Base-by-base conservation (phyloP, 2,329 filamentous ascomycete genomes). In the Talaromyces piceae region DNA sequence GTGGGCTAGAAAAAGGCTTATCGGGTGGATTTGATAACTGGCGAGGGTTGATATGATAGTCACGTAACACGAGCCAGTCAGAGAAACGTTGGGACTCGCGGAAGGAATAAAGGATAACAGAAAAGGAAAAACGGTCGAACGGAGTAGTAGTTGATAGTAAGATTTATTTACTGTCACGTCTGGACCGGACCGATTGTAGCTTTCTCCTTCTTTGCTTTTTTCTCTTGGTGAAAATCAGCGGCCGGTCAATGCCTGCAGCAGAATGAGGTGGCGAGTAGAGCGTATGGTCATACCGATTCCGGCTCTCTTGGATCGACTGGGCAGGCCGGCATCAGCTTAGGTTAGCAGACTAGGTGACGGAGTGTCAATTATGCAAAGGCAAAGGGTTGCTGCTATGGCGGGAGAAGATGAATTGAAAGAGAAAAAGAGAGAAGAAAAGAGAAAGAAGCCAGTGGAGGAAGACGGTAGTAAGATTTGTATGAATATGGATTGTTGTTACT, bases 201-300 rank as follows among this genome's bases (percentile, higher is more conserved):
- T n/a, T n/a, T n/a, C n/a, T n/a, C n/a, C n/a, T n/a, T n/a, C n/a
- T n/a, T n/a, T n/a, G n/a, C n/a, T n/a, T n/a, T n/a, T n/a, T n/a
- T n/a, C n/a, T n/a, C n/a, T n/a, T n/a, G n/a, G n/a, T n/a, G n/a
- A 26, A n/a, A 62, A 50, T 56, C 53, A 28, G 16, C 55, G 52
- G 41, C 51, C 56, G 45, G 57, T 60, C n/a, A 65, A 54, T 41
- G 60, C 63, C 49, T 65, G 60, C 53, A 64, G 49, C 50, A 64
- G 53, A 41, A 64, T 59, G 43, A 63, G 57, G 59, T 64, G 57
- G 9, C 57, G 55, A 52, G 59, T 62, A 16, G 62, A 59, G 49
- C 58, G 58, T 58, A 61, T 60, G 51, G 63, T 65, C 63, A 65
- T 65, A 45, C 33, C 23, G 47, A 27, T 49, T 45, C 55, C 57